Evolutionary conservation across 768 basidiomycete species (phyloP), one percentile per base, ranked within the genome.

Genomic region (Termitomyces sp.): DNA sequence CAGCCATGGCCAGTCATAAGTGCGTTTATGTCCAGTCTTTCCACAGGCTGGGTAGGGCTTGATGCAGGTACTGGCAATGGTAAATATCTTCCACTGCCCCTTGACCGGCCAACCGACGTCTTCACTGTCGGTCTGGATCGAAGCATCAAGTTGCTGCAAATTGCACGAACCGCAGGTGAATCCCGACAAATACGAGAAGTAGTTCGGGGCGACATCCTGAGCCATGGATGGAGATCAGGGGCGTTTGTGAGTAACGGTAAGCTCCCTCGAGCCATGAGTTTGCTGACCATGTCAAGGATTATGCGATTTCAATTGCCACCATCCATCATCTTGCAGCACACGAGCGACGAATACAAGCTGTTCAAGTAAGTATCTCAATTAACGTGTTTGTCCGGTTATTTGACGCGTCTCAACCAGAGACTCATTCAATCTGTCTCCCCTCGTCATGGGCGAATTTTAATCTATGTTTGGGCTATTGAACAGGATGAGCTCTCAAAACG

Each of bases 11-110:
- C 95, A 5, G 81, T 96, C 57, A 87, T 95, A 45, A 79, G 84
- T 15, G 65, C 71, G 41, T 97, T 96, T 68, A 75, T 97, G 24
- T 75, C 80, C 7, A 80, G 77, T 41, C 66, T 97, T 14, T 81
- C 88, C 14, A 72, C 84, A 19, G 88, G 92, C 24, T 91, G 84
- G 74, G 74, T 97, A 35, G 96, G 96, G 11, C 77, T 99, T 24
- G 97, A 99, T 68, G 89, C 92, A 24, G 97, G 97, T 5, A 93
- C 93, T 24, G 97, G 97, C 1, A 99, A 99, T 62, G 97, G 97
- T 44, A 98, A 99, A 78, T 98, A 98, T 71, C 81, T 98, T 2
- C 86, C 90, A 2, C 70, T 91, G 1, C 87, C 89, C 6, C 59
- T 70, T 1, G 83, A 90, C 47, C 76, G 81, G 15, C 83, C 83